Percentiles rank a stretch among this genome's conserved stretches.
Evolutionary conservation across 306 rosid species (phyloP).

Genomic region (Cajanus cajan): DNA sequence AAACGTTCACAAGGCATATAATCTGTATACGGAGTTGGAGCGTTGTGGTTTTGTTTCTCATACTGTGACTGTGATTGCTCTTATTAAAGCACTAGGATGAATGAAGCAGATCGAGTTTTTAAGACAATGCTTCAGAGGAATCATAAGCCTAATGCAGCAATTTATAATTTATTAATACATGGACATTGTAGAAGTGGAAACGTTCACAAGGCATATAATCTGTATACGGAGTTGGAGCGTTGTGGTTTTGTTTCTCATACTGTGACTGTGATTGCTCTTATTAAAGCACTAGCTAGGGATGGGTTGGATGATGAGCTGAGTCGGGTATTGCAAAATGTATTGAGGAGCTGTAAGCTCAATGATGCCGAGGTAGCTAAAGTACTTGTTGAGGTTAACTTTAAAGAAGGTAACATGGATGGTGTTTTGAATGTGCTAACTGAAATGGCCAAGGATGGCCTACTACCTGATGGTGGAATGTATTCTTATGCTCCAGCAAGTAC

Average conservation of each 20-base stretch:
- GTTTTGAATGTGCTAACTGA: conserved; percentile 64
- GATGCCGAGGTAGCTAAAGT: conserved; percentile 75
- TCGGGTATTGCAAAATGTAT: conserved; percentile 50
- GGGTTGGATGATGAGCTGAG: conserved; percentile 66
- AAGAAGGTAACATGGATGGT: conserved; percentile 87
- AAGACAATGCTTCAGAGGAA: conserved; percentile 59
- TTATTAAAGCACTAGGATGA: conserved; percentile 69
- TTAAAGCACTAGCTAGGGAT: conserved; percentile 58
- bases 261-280: conserved; percentile 63
- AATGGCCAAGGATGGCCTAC: conserved; percentile 86
- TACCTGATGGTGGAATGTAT: conserved; percentile 53
- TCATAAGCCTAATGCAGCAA: conserved; percentile 59
- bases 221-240: conserved; percentile 64
- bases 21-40: conserved; percentile 66
- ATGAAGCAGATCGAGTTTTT: conserved; percentile 75
- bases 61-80: conserved; percentile 64
- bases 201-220: conserved; percentile 57
- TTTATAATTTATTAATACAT: conserved; percentile 69
- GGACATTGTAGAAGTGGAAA: conserved; percentile 78
- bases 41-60: conserved; percentile 66
- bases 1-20: conserved; percentile 61
- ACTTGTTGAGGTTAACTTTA: conserved; percentile 68
- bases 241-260: conserved; percentile 71
- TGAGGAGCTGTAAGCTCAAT: conserved; percentile 60
- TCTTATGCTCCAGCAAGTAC: conserved; percentile 29